Conservation (phyloP, 257 asterid species). For the Nicotiana knightiana region DNA sequence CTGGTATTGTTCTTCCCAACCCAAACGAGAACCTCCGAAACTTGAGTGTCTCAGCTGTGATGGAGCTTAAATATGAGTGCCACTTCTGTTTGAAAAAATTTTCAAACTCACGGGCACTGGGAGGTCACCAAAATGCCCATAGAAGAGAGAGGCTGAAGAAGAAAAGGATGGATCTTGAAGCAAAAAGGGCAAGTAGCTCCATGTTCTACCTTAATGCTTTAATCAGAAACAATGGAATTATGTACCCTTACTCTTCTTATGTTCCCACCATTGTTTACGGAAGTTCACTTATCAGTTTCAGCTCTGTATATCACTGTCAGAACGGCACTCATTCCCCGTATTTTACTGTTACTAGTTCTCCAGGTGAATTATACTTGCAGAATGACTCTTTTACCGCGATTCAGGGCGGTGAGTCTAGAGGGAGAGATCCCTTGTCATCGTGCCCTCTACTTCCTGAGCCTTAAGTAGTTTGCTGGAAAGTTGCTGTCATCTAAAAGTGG, state of each 20-base stretch:
- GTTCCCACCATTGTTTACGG: neutral
- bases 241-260: neutral
- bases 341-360: neutral
- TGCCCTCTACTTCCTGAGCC: neutral
- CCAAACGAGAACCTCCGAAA: neutral
- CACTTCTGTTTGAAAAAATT: conserved; percentile 7
- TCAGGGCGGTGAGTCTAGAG: neutral
- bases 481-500: neutral
- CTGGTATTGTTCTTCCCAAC: neutral
- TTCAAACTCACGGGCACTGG: neutral
- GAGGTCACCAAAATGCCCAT: conserved; percentile 16
- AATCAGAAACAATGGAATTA: neutral
- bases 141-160: conserved; percentile 15
- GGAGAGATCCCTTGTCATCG: neutral
- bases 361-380: neutral
- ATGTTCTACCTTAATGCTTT: neutral
- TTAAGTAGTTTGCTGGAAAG: neutral
- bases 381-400: neutral
- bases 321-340: neutral
- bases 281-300: neutral
- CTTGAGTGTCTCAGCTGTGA: neutral
- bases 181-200: neutral
- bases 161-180: conserved; percentile 11
- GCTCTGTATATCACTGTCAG: neutral
- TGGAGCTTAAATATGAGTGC: conserved; percentile 1